Percentiles rank a stretch among this genome's conserved stretches.
These are phyloP conservation scores for Suillus variegatus DNA, from an alignment of 768 basidiomycete species.

Conservation along the genomic window DNA sequence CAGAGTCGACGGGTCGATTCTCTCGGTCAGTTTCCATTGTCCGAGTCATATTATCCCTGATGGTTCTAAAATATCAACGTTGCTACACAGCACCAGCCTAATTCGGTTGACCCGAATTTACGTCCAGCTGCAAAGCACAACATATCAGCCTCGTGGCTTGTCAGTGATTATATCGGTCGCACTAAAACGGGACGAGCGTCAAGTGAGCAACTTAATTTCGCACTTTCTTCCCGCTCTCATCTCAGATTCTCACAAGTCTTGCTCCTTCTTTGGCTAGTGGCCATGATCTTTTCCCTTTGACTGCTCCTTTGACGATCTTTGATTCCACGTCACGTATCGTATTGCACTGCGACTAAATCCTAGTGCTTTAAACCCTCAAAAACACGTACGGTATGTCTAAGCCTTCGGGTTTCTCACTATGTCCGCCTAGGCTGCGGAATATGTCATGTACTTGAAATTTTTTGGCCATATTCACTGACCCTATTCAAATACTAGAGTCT, in stretches of 20 bases:
- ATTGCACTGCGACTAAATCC: not conserved
- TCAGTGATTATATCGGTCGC: constrained; percentile 5
- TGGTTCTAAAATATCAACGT: not conserved
- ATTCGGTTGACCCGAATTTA: constrained; percentile 5
- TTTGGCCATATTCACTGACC: constrained; percentile 15
- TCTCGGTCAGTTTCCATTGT: not conserved
- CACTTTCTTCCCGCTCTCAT: constrained; percentile 4
- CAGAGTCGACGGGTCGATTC: not conserved
- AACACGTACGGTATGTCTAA: constrained; percentile 28
- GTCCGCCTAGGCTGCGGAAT: constrained; percentile 7
- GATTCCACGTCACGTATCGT: constrained; percentile 1
- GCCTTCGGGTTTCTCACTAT: constrained; percentile 4
- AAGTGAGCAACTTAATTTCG: constrained; percentile 11
- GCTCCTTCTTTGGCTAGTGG: constrained; percentile 18
- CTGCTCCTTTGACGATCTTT: constrained; percentile 14
- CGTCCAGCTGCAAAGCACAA: not conserved
- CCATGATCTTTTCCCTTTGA: constrained; percentile 14
- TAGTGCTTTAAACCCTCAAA: constrained; percentile 12
- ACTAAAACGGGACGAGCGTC: constrained; percentile 20
- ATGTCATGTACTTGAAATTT: constrained; percentile 7
- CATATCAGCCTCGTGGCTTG: constrained; percentile 8
- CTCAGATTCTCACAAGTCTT: not conserved
- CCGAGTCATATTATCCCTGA: not conserved
- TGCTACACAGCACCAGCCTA: constrained; percentile 1
- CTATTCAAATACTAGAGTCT: constrained; percentile 17